These are phyloP conservation scores for Colletotrichum truncatum DNA, from an alignment of 2,329 filamentous ascomycete genomes.

Conservation along the genomic window DNA sequence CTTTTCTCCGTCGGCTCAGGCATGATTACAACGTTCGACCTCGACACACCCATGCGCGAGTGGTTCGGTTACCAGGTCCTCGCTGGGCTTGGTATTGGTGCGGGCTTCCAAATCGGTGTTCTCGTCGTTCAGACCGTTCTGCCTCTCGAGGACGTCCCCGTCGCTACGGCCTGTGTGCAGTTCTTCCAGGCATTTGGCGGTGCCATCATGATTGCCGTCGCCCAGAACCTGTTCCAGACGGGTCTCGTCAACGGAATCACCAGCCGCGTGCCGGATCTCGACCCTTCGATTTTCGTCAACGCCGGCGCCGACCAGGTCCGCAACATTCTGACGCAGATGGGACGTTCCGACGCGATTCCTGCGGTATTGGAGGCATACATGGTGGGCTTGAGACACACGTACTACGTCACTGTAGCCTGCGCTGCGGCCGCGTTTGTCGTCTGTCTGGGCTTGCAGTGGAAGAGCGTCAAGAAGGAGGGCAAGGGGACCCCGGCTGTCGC, in stretches of 20 bases:
- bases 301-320: conserved; percentile 61
- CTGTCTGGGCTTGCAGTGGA: conserved; percentile 58
- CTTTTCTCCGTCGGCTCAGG: conserved; percentile 58
- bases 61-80: conserved; percentile 70
- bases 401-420: conserved; percentile 60
- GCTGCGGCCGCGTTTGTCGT: conserved; percentile 55
- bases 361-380: conserved; percentile 59
- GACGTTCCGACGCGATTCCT: conserved; percentile 50
- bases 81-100: conserved; percentile 61
- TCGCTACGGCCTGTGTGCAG: conserved; percentile 60
- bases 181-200: conserved; percentile 75
- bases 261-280: conserved; percentile 53
- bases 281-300: conserved; percentile 58
- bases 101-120: conserved; percentile 57
- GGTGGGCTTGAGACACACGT: conserved; percentile 58
- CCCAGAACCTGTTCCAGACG: conserved; percentile 75
- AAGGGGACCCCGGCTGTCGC: conserved; percentile 38
- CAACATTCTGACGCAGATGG: conserved; percentile 50
- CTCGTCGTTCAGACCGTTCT: conserved; percentile 63
- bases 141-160: conserved; percentile 55
- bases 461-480: conserved; percentile 59
- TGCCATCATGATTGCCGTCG: conserved; percentile 71
- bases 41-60: conserved; percentile 52
- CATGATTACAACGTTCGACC: conserved; percentile 62
- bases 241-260: conserved; percentile 63